Evolutionary conservation across 768 basidiomycete genomes (phyloP), one percentile per base, ranked within the genome.

Genomic region (Mycena galopus): DNA sequence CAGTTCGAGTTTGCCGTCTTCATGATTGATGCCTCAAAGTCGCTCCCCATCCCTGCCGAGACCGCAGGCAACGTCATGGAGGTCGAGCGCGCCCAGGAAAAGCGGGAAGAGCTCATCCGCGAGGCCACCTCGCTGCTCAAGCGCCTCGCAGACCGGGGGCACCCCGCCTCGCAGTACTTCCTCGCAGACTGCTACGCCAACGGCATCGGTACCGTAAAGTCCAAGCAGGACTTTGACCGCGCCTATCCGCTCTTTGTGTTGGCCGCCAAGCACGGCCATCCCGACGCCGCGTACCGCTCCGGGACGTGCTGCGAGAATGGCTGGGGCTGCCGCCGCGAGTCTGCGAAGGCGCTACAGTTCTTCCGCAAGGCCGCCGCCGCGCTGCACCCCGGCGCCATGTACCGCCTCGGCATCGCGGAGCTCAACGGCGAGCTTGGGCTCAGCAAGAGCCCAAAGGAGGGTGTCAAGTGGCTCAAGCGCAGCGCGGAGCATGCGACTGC

Each of bases 271-370:
- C 98, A 99, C 77, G 94, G 96, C 19, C 97, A 99, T 80, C 93
- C 96, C 3, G 97, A 98, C 77, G 97, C 96, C 19, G 91, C 95
- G 6, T 99, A 96, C 82, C 94, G 97, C 33, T 94, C 97, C 0
- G 98, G 96, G 35, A 97, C 97, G 3, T 99, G 98, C 80, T 98
- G 96, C 82, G 98, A 99, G 87, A 97, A 98, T 77, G 98, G 97
- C 32, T 99, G 97, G 98, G 98, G 98, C 8, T 97, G 96, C 80
- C 87, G 97, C 61, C 89, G 96, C 17, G 98, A 99, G 82, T 92
- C 91, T 21, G 92, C 92, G 53, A 98, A 98, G 79, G 96, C 97
- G 0, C 82, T 98, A 39, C 92, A 94, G 67, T 98, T 96, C 85
- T 99, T 93, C 85, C 91, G 94, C 69, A 99, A 98, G 82, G 96